These are phyloP conservation scores for Globisporangium viniferum DNA, from an alignment of 352 stramenopile genomes.

Conservation along the genomic window DNA sequence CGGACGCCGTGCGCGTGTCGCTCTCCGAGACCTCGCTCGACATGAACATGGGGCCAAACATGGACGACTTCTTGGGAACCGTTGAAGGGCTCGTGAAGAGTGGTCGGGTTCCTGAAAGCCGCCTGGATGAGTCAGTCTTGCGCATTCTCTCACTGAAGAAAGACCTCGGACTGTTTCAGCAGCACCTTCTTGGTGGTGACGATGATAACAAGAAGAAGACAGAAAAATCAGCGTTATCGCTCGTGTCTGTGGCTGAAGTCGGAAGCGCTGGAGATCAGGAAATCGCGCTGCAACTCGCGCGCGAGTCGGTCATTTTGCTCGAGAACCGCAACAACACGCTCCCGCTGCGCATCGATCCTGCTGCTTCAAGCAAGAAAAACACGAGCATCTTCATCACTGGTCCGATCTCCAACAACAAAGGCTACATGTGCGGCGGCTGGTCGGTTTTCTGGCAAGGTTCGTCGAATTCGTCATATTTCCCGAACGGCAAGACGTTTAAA, in stretches of 20 bases:
- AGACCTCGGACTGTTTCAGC: slow-evolving; percentile 42
- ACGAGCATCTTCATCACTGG: slow-evolving; percentile 61
- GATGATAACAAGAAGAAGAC: background rate
- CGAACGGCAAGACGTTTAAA: slow-evolving; percentile 57
- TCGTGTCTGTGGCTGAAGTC: slow-evolving; percentile 19
- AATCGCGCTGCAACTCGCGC: slow-evolving; percentile 55
- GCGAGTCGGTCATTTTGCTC: slow-evolving; percentile 77
- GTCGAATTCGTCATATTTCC: slow-evolving; percentile 54
- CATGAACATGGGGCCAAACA: slow-evolving; percentile 88
- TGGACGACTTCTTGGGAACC: slow-evolving; percentile 43
- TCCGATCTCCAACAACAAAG: slow-evolving; percentile 61
- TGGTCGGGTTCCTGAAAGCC: slow-evolving; percentile 37
- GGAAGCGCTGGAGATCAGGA: slow-evolving; percentile 51
- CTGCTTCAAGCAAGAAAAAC: background rate
- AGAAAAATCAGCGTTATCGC: slow-evolving; percentile 5
- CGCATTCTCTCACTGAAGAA: slow-evolving; percentile 61
- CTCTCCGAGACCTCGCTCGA: slow-evolving; percentile 87
- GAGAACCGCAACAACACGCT: slow-evolving; percentile 59
- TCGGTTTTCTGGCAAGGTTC: slow-evolving; percentile 70
- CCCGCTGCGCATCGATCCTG: slow-evolving; percentile 23
- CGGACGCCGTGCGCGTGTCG: slow-evolving; percentile 66
- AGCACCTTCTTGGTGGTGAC: background rate
- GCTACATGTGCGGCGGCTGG: slow-evolving; percentile 69
- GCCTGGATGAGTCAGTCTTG: slow-evolving; percentile 60
- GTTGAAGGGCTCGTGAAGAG: slow-evolving; percentile 48